These are phyloP conservation scores for Iodosphaeria phyllophila DNA, from an alignment of 2,329 filamentous ascomycete species.

Conservation along the genomic window DNA sequence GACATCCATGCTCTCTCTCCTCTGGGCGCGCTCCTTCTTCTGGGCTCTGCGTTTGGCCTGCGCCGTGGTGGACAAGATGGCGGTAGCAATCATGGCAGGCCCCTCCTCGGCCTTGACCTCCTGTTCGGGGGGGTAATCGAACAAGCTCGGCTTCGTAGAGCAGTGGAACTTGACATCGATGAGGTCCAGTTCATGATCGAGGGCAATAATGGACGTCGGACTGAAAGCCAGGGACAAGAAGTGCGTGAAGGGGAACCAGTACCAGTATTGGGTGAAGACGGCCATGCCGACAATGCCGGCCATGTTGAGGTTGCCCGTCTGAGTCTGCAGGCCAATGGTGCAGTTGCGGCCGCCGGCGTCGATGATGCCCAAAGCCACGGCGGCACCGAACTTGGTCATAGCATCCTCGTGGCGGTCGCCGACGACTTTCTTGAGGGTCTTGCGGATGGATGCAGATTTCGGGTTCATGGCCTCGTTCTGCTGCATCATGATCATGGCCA, in stretches of 20 bases:
- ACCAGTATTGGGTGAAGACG: conserved; percentile 99
- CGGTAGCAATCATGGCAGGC: conserved; percentile 83
- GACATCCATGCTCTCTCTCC: conserved; percentile 88
- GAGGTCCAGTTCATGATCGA: conserved; percentile 86
- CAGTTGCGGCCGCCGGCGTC: conserved; percentile 96
- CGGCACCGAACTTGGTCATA: conserved; percentile 97
- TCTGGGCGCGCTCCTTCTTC: conserved; percentile 79
- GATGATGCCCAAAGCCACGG: conserved; percentile 87
- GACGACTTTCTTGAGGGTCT: conserved; percentile 85
- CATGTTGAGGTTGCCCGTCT: conserved; percentile 98
- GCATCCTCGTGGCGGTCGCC: conserved; percentile 93
- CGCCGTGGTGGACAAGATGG: conserved; percentile 87
- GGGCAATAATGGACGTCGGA: conserved; percentile 87
- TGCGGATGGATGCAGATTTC: conserved; percentile 78
- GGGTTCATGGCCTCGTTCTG: conserved; percentile 98
- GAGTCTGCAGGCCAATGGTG: conserved; percentile 92
- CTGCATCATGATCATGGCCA: conserved; percentile 98
- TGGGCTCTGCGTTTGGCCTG: conserved; percentile 91
- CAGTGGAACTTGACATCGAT: conserved; percentile 92
- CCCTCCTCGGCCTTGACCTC: conserved; percentile 90
- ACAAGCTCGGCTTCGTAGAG: conserved; percentile 83
- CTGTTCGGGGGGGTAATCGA: conserved; percentile 94
- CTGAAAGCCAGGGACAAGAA: conserved; percentile 92
- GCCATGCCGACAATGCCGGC: conserved; percentile 94
- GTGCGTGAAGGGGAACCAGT: conserved; percentile 98